phyloP scores from a whole-genome alignment of 202 grass and related monocot species.

The Hordeum pubiflorum region DNA sequence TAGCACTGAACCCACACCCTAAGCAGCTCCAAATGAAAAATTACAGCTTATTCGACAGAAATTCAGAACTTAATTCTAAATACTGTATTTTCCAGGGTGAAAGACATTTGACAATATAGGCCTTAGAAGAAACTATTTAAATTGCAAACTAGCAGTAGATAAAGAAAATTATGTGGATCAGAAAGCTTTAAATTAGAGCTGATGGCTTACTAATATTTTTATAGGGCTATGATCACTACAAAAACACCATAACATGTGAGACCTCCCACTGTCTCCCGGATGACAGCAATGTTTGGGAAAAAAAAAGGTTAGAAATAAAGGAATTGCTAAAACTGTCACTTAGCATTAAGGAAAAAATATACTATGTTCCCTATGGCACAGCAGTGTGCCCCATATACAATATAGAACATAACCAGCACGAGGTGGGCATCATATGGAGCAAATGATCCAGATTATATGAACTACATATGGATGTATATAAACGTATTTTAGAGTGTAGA shows the following conservation, averaged over 20 bases:
- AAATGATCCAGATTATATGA: background rate
- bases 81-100: background rate
- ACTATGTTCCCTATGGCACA: background rate
- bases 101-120: background rate
- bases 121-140: background rate
- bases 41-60: background rate
- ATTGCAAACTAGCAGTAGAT: background rate
- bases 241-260: slow-evolving; percentile 6
- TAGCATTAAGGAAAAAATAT: background rate
- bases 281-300: background rate
- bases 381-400: background rate
- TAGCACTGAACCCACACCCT: background rate
- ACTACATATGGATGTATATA: too few species aligned
- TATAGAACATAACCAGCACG: background rate
- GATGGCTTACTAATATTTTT: background rate
- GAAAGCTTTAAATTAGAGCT: background rate
- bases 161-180: background rate
- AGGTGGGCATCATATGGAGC: background rate
- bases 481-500: too few species aligned
- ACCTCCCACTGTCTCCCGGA: background rate
- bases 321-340: background rate
- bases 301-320: background rate
- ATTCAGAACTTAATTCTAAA: background rate
- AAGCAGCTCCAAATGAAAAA: background rate
- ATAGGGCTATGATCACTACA: background rate